Conservation (phyloP, 2,329 filamentous ascomycete genomes). For the Aspergillus vadensis region DNA sequence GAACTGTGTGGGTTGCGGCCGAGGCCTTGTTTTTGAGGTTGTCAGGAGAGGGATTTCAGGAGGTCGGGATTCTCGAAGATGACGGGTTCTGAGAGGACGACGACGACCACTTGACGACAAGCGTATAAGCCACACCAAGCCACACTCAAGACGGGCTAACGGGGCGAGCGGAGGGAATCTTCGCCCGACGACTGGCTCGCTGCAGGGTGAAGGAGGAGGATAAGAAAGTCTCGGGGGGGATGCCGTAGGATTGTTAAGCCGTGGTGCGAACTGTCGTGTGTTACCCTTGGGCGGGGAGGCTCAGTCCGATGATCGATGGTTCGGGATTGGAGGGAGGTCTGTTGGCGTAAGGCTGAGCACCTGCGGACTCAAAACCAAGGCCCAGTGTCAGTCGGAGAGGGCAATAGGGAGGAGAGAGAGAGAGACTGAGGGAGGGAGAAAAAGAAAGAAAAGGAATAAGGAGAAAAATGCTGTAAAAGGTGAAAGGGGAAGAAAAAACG, state of each 20-base stretch:
- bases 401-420: not conserved
- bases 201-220: not conserved
- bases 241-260: constrained; percentile 20
- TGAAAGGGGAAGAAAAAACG: constrained; percentile 2
- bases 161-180: constrained; percentile 9
- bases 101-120: constrained; percentile 4
- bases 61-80: constrained; percentile 13
- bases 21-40: constrained; percentile 8
- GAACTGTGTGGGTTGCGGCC: constrained; percentile 3
- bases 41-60: constrained; percentile 12
- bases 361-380: constrained; percentile 12
- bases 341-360: constrained; percentile 22
- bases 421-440: not conserved
- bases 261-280: constrained; percentile 22
- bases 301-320: constrained; percentile 23
- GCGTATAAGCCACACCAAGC: constrained; percentile 17
- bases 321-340: constrained; percentile 5
- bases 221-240: not conserved
- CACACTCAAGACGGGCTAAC: constrained; percentile 9
- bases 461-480: not conserved
- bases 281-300: constrained; percentile 22
- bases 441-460: not conserved
- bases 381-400: constrained; percentile 3
- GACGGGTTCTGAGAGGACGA: constrained; percentile 9
- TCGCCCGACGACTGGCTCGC: constrained; percentile 1